A percentile compares a stretch with the other conserved stretches of the same genome.
Conservation (phyloP, 148 eudicot genomes). For the Simmondsia chinensis region DNA sequence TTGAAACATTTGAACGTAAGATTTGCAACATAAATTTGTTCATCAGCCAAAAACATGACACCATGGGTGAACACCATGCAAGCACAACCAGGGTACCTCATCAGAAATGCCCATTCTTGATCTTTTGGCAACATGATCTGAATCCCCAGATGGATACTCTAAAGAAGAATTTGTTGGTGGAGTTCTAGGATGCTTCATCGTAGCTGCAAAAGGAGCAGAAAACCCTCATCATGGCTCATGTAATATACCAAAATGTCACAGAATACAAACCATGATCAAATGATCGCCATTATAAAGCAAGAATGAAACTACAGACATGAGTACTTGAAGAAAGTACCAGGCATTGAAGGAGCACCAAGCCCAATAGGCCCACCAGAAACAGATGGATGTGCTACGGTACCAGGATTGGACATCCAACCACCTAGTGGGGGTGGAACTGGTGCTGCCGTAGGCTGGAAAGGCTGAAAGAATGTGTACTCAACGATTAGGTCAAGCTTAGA, state of each 20-base stretch:
- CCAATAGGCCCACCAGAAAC: constrained; percentile 77
- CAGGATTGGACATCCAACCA: constrained; percentile 95
- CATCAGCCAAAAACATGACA: background rate
- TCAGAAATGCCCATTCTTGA: constrained; percentile 63
- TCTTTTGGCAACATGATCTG: constrained; percentile 76
- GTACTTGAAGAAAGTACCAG: too few species aligned
- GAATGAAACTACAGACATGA: too few species aligned
- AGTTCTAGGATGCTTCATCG: constrained; percentile 81
- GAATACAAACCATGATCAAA: background rate
- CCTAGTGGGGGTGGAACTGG: constrained; percentile 69
- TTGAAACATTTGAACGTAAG: too few species aligned
- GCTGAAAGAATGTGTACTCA: constrained; percentile 29
- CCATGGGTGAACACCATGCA: background rate
- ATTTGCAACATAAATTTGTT: background rate
- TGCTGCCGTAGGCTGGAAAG: constrained; percentile 67
- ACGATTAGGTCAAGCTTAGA: background rate
- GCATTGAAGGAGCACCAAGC: constrained; percentile 70
- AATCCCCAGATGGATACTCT: constrained; percentile 74
- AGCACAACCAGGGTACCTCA: constrained; percentile 35
- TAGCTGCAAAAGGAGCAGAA: constrained; percentile 34
- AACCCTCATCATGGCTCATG: background rate
- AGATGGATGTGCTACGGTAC: constrained; percentile 55
- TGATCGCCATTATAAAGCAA: too few species aligned
- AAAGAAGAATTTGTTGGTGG: constrained; percentile 68
- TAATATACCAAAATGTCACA: background rate